These are phyloP conservation scores for Yamadazyma conglobata DNA, from an alignment of 1,139 yeast species.

Conservation along the genomic window DNA sequence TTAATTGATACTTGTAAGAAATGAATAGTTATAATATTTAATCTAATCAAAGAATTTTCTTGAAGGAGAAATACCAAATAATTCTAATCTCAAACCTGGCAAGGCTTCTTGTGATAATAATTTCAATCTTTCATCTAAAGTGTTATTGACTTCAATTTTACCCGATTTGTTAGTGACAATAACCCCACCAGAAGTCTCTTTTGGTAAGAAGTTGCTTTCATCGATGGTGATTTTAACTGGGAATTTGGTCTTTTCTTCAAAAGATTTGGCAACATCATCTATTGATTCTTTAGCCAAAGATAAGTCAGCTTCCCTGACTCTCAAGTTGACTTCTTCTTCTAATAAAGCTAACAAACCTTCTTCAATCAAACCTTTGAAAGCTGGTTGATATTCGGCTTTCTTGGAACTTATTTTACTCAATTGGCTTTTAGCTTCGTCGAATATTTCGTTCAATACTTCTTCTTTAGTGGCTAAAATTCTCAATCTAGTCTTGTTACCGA, in stretches of 20 bases:
- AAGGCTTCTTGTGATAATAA: constrained; percentile 79
- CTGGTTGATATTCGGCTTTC: constrained; percentile 57
- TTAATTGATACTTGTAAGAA: too few relatives aligned
- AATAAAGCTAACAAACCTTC: constrained; percentile 77
- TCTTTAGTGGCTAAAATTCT: constrained; percentile 86
- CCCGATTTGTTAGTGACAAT: constrained; percentile 67
- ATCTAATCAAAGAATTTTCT: constrained; percentile 88
- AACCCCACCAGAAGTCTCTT: constrained; percentile 82
- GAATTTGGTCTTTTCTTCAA: constrained; percentile 54
- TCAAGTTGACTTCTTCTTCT: constrained; percentile 63
- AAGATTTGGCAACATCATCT: constrained; percentile 59
- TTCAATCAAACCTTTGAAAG: constrained; percentile 74
- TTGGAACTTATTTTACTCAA: constrained; percentile 51
- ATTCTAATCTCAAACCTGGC: constrained; percentile 87
- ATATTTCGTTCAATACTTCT: constrained; percentile 69
- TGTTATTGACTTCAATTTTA: constrained; percentile 85
- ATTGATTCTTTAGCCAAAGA: constrained; percentile 61
- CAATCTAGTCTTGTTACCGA: constrained; percentile 91
- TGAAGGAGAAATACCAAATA: constrained; percentile 82
- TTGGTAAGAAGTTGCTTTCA: constrained; percentile 53
- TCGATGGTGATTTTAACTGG: constrained; percentile 51
- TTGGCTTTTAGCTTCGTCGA: constrained; percentile 63
- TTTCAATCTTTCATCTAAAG: constrained; percentile 89
- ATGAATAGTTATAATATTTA: too few relatives aligned
- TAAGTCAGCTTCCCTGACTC: constrained; percentile 69